Conservation (phyloP, 1,284 basidiomycete species). For the Apiotrichum sp. region DNA sequence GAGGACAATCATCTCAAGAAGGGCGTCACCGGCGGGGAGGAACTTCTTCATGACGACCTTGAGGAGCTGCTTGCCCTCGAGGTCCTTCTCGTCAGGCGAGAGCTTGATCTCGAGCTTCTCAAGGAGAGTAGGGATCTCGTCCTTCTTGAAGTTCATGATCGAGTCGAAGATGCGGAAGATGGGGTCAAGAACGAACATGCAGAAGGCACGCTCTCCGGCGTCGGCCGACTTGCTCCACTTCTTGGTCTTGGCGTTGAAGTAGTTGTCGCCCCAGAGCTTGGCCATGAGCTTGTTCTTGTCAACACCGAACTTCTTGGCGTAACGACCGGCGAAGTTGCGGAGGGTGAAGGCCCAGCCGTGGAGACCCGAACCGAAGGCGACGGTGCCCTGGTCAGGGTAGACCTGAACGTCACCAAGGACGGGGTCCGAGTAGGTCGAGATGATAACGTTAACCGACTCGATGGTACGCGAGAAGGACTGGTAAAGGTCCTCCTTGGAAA, state of each 20-base stretch:
- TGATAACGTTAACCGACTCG: constrained; percentile 97
- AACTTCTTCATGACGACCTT: constrained; percentile 99
- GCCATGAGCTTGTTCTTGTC: constrained; percentile 97
- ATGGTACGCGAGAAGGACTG: constrained; percentile 98
- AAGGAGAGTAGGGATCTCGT: constrained; percentile 73
- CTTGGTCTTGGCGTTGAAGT: constrained; percentile 94
- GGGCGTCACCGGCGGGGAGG: constrained; percentile 96
- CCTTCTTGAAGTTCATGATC: constrained; percentile 99
- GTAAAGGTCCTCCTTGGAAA: constrained; percentile 94
- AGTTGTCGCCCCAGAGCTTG: constrained; percentile 99
- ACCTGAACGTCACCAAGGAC: constrained; percentile 98
- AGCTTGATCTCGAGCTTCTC: constrained; percentile 97
- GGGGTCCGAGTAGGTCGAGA: constrained; percentile 93
- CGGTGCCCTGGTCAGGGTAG: constrained; percentile 97
- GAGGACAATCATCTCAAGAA: constrained; percentile 99
- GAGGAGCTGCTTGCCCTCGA: constrained; percentile 94
- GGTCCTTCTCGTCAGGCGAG: constrained; percentile 80
- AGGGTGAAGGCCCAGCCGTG: constrained; percentile 99
- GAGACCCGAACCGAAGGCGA: constrained; percentile 98
- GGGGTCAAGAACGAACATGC: constrained; percentile 95
- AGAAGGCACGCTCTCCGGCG: constrained; percentile 91
- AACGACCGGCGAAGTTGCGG: constrained; percentile 90
- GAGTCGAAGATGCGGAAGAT: constrained; percentile 99
- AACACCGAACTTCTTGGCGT: constrained; percentile 98
- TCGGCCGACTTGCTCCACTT: constrained; percentile 89